Conservation (phyloP, 2,329 filamentous ascomycete genomes). For the Talaromyces sp. region DNA sequence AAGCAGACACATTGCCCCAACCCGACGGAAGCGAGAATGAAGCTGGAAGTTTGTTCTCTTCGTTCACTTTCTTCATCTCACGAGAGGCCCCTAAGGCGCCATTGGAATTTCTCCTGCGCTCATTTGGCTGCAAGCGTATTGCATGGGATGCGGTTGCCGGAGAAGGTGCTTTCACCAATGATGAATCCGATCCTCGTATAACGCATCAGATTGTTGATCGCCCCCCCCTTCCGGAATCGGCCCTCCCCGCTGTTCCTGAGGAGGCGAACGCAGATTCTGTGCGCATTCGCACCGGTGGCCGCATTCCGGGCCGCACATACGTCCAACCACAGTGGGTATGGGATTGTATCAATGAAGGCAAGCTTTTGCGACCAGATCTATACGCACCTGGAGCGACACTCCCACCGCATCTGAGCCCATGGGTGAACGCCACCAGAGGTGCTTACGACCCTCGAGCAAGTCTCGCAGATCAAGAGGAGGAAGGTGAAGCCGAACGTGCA, state of each 20-base stretch:
- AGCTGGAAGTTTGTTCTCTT: constrained; percentile 72
- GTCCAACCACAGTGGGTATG: constrained; percentile 98
- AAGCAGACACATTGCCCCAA: constrained; percentile 81
- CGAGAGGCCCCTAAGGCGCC: constrained; percentile 87
- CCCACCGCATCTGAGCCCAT: constrained; percentile 91
- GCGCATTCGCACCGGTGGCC: constrained; percentile 56
- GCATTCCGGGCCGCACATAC: constrained; percentile 87
- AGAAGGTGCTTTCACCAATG: constrained; percentile 83
- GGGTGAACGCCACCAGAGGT: constrained; percentile 80
- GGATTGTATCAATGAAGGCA: constrained; percentile 91
- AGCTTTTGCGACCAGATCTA: constrained; percentile 76
- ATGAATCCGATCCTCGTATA: constrained; percentile 81
- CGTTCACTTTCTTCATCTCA: constrained; percentile 87
- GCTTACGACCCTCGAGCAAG: constrained; percentile 86
- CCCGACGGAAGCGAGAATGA: constrained; percentile 63
- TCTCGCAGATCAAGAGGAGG: constrained; percentile 80
- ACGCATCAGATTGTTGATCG: constrained; percentile 96
- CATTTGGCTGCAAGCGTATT: constrained; percentile 92
- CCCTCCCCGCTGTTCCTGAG: constrained; percentile 40
- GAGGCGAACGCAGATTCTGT: constrained; percentile 42
- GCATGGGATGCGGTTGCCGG: constrained; percentile 91
- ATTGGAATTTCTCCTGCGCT: constrained; percentile 84
- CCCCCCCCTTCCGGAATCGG: constrained; percentile 62
- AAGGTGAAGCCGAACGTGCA: constrained; percentile 72
- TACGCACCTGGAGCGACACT: constrained; percentile 87